These are phyloP conservation scores for Entophlyctis helioformis DNA, from an alignment of 192 early-diverging fungal species.

Conservation along the genomic window DNA sequence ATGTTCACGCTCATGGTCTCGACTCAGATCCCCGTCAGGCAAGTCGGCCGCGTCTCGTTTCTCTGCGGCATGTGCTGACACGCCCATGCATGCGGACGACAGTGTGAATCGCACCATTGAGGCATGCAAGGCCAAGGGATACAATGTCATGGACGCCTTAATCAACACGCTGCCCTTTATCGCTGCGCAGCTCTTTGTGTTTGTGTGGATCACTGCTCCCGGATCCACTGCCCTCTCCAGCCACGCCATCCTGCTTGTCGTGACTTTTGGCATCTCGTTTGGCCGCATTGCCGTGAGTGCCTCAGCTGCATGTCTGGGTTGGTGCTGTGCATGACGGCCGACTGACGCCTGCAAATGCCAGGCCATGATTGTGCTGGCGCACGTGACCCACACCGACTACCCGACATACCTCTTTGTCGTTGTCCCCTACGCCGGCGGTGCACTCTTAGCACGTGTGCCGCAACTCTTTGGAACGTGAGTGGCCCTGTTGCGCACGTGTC, in stretches of 20 bases:
- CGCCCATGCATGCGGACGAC: no score
- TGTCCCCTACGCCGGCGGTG: conserved; percentile 62
- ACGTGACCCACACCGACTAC: conserved; percentile 71
- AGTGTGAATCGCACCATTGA: conserved; percentile 8
- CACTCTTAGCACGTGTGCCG: conserved; percentile 53
- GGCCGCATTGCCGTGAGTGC: conserved; percentile 14
- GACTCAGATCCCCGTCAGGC: conserved; percentile 46
- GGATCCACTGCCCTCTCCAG: no score
- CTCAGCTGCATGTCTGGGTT: no score
- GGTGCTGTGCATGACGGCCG: no score
- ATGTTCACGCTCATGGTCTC: conserved; percentile 30
- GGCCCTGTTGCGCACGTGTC: not conserved
- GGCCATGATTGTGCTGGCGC: conserved; percentile 82
- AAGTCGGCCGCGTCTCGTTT: conserved; percentile 2
- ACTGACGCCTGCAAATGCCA: no score
- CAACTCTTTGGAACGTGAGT: conserved; percentile 37
- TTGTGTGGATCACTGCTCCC: no score
- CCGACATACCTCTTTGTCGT: conserved; percentile 73
- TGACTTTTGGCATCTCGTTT: conserved; percentile 13
- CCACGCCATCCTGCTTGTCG: conserved; percentile 12
- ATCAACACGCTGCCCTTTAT: conserved; percentile 7
- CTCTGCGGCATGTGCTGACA: not conserved
- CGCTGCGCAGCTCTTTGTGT: no score
- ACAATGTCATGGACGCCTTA: conserved; percentile 5
- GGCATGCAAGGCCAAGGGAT: conserved; percentile 8